These are phyloP conservation scores for Cyberlindnera suaveolens DNA, from an alignment of 805 yeast genomes.

Conservation along the genomic window DNA sequence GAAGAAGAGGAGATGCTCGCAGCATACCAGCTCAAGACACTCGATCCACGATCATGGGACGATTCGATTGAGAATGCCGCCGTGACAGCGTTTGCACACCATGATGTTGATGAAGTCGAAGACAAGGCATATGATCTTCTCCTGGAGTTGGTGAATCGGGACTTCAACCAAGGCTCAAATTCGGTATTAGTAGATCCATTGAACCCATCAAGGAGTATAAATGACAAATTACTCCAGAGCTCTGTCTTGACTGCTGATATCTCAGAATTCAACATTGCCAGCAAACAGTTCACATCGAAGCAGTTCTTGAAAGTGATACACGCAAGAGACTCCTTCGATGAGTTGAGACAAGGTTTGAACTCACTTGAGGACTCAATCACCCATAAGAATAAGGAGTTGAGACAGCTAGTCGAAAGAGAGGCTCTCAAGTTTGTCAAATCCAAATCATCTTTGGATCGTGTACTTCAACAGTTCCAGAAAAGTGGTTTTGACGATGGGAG, in stretches of 20 bases:
- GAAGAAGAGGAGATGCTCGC: slow-evolving; percentile 25
- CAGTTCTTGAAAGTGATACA: slow-evolving; percentile 51
- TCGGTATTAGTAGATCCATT: slow-evolving; percentile 48
- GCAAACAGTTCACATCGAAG: slow-evolving; percentile 53
- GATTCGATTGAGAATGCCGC: slow-evolving; percentile 20
- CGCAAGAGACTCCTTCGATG: slow-evolving; percentile 44
- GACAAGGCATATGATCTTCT: slow-evolving; percentile 9
- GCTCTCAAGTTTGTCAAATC: slow-evolving; percentile 59
- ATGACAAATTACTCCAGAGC: slow-evolving; percentile 13
- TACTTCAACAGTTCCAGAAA: slow-evolving; percentile 46
- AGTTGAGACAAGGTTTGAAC: slow-evolving; percentile 41
- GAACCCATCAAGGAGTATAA: slow-evolving; percentile 40
- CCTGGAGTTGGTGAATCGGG: slow-evolving; percentile 19
- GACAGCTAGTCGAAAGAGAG: slow-evolving; percentile 48
- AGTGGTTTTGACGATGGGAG: slow-evolving; percentile 25
- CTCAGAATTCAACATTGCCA: slow-evolving; percentile 45
- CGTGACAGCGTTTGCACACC: slow-evolving; percentile 20
- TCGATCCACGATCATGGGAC: slow-evolving; percentile 36
- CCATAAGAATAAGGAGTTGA: slow-evolving; percentile 43
- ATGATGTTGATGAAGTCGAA: slow-evolving; percentile 11
- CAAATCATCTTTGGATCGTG: slow-evolving; percentile 57
- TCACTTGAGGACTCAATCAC: slow-evolving; percentile 43
- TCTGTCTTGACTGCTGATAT: slow-evolving; percentile 20
- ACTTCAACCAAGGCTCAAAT: slow-evolving; percentile 20
- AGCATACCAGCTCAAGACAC: slow-evolving; percentile 39